These are phyloP conservation scores for Cryptomeria japonica DNA, from an alignment of 75 land plant genomes.

Conservation along the genomic window DNA sequence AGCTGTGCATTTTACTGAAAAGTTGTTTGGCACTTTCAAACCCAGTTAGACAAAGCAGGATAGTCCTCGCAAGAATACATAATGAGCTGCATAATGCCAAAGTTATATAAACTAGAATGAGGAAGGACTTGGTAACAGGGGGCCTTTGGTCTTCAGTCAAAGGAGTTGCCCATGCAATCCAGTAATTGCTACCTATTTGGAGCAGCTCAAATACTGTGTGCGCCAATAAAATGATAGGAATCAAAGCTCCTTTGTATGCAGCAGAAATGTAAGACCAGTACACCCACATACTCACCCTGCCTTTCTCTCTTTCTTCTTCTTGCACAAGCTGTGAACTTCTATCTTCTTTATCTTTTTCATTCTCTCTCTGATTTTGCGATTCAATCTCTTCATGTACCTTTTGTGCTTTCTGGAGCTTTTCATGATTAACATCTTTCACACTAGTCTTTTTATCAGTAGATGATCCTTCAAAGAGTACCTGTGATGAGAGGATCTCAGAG, in stretches of 20 bases:
- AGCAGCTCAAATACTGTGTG: slow-evolving; percentile 69
- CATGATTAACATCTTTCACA: neutral
- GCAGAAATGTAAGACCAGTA: slow-evolving; percentile 84
- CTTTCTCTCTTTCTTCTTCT: slow-evolving; percentile 77
- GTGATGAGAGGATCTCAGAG: neutral
- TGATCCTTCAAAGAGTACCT: neutral
- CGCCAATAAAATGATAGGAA: slow-evolving; percentile 55
- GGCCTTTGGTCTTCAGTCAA: slow-evolving; percentile 40
- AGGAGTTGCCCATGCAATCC: slow-evolving; percentile 97
- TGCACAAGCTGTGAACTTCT: slow-evolving; percentile 50
- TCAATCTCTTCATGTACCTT: slow-evolving; percentile 10
- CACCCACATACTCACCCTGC: slow-evolving; percentile 60
- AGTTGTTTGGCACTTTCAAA: slow-evolving; percentile 64
- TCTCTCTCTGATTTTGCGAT: slow-evolving; percentile 11
- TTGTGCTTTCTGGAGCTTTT: neutral
- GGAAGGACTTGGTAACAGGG: slow-evolving; percentile 23
- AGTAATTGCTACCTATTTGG: slow-evolving; percentile 83
- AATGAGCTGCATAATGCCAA: slow-evolving; percentile 71
- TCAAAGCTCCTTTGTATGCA: slow-evolving; percentile 55
- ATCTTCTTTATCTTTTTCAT: slow-evolving; percentile 23
- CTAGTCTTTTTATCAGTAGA: neutral
- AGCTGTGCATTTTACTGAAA: slow-evolving; percentile 62
- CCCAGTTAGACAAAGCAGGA: slow-evolving; percentile 49
- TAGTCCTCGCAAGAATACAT: slow-evolving; percentile 58
- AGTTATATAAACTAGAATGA: slow-evolving; percentile 61